Percentiles rank a stretch among this genome's conserved stretches.
These are phyloP conservation scores for Lactarius vividus DNA, from an alignment of 768 basidiomycete genomes.

Conservation along the genomic window DNA sequence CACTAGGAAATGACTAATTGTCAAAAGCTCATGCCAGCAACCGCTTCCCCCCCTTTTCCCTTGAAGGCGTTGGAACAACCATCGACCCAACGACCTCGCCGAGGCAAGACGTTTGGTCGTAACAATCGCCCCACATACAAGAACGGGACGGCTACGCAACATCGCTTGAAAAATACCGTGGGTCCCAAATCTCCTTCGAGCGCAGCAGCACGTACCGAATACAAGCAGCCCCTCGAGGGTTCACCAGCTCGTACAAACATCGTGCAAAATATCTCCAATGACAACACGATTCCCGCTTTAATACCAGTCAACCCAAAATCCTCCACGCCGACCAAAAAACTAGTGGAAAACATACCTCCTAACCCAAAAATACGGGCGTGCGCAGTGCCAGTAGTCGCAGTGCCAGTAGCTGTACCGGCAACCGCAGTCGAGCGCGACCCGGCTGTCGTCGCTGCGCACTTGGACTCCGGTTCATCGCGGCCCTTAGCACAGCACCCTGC, in stretches of 20 bases:
- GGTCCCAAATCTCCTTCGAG: background rate
- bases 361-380: background rate
- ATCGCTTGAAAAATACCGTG: background rate
- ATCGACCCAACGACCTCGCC: background rate
- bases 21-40: background rate
- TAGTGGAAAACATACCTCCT: background rate
- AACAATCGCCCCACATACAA: background rate
- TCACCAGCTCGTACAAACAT: background rate
- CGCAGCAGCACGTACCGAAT: background rate
- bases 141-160: background rate
- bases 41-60: background rate
- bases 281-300: background rate
- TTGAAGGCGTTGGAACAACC: background rate
- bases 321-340: background rate
- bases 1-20: background rate
- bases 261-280: background rate
- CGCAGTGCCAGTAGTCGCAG: background rate
- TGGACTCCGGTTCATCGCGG: background rate
- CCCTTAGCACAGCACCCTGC: background rate
- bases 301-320: background rate
- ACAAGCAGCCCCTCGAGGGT: background rate
- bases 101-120: background rate
- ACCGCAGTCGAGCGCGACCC: slow-evolving; percentile 1
- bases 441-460: background rate
- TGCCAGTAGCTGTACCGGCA: background rate